These are phyloP conservation scores for Saussurea involucrata DNA, from an alignment of 129 eudicot genomes.

Conservation along the genomic window DNA sequence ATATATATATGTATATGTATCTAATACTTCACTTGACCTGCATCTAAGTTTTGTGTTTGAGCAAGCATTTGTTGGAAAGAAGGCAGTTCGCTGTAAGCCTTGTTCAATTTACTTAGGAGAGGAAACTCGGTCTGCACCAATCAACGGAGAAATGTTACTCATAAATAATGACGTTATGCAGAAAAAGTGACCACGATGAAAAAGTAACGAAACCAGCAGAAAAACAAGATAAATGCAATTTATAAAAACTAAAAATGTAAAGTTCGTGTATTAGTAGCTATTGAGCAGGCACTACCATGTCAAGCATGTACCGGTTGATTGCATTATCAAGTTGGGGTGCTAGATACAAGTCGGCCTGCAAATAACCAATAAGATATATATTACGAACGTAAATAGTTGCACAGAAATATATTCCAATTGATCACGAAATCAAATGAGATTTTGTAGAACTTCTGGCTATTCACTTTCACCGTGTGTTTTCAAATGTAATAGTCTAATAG, in stretches of 20 bases:
- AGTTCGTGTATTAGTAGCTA: not conserved
- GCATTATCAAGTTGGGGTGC: slow-evolving; percentile 85
- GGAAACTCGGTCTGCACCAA: slow-evolving; percentile 62
- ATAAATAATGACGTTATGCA: not conserved
- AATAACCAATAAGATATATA: slow-evolving; percentile 5
- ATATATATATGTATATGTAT: not conserved
- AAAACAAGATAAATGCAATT: not conserved
- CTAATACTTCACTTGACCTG: slow-evolving; percentile 12
- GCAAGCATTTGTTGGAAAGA: slow-evolving; percentile 37
- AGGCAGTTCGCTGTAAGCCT: slow-evolving; percentile 53
- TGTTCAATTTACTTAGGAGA: slow-evolving; percentile 44
- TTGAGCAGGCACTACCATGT: slow-evolving; percentile 47
- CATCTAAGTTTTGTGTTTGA: not conserved
- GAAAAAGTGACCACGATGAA: not conserved
- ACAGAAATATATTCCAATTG: not conserved
- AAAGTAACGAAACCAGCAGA: not conserved
- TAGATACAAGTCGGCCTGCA: slow-evolving; percentile 79
- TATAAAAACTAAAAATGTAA: not conserved
- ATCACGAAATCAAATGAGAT: not conserved
- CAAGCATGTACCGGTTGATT: slow-evolving; percentile 51
- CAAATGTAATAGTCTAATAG: not conserved
- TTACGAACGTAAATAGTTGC: not conserved
- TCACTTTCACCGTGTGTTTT: not conserved
- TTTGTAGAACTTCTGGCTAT: not conserved
- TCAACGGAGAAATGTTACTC: not conserved